A percentile compares a stretch with the other conserved stretches of the same genome.
Conservation (phyloP, 106 monocot species). For the Chionographis japonica region DNA sequence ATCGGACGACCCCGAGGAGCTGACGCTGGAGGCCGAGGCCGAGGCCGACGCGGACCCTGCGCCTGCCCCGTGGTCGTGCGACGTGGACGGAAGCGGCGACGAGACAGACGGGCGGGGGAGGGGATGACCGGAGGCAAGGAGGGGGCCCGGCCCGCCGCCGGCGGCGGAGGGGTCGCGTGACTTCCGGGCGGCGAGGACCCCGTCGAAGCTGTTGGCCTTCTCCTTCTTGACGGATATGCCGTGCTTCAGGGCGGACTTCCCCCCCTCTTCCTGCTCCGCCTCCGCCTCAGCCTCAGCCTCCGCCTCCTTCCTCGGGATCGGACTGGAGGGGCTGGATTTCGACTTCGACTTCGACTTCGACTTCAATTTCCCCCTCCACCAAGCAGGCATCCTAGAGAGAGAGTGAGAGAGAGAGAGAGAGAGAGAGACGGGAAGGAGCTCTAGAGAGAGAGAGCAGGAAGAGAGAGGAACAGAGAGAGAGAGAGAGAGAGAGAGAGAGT, state of each 20-base stretch:
- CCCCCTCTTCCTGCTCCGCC: neutral
- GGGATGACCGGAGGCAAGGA: slow-evolving; percentile 20
- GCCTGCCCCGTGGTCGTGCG: slow-evolving; percentile 16
- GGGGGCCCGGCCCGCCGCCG: neutral
- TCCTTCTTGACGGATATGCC: slow-evolving; percentile 6
- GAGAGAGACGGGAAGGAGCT: neutral
- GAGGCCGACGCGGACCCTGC: slow-evolving; percentile 30
- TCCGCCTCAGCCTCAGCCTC: neutral
- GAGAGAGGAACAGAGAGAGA: neutral
- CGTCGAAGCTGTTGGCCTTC: slow-evolving; percentile 37
- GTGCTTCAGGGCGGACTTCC: neutral
- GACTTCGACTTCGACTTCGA: slow-evolving; percentile 3
- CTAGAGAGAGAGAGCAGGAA: neutral
- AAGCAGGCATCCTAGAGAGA: slow-evolving; percentile 9
- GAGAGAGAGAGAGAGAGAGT: slow-evolving; percentile 3
- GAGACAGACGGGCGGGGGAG: slow-evolving; percentile 39
- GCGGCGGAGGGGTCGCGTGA: neutral
- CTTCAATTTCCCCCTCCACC: slow-evolving; percentile 7
- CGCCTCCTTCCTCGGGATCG: neutral
- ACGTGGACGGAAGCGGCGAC: slow-evolving; percentile 22
- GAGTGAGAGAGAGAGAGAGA: slow-evolving; percentile 3
- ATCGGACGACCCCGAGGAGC: slow-evolving; percentile 65
- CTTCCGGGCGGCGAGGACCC: neutral
- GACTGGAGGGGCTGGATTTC: neutral
- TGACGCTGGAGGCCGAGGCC: slow-evolving; percentile 53